phyloP scores from a whole-genome alignment of 345 rosid species.

The Gossypioides kirkii region DNA sequence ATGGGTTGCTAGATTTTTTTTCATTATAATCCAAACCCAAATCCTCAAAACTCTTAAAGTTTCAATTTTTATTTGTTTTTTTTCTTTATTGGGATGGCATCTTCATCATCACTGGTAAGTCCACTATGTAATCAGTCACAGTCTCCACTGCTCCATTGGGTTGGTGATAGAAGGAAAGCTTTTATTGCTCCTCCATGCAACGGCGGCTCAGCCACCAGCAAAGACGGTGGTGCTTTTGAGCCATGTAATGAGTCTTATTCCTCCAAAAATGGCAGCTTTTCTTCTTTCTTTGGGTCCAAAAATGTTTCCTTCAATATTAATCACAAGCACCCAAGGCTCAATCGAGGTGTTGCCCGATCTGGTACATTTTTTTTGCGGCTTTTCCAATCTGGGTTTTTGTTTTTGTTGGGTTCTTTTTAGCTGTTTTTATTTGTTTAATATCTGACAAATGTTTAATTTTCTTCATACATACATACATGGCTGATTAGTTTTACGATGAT shows the following conservation, averaged over 20 bases:
- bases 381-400: conserved; percentile 6
- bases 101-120: conserved; percentile 40
- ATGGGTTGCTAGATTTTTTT: conserved; percentile 26
- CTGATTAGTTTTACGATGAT: background rate
- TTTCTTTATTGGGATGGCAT: conserved; percentile 22
- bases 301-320: conserved; percentile 17
- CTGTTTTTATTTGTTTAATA: conserved; percentile 5
- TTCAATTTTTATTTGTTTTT: conserved; percentile 7
- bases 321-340: conserved; percentile 38
- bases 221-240: conserved; percentile 41
- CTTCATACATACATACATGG: background rate
- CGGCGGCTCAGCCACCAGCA: conserved; percentile 8
- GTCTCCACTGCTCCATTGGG: conserved; percentile 19
- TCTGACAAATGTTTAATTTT: background rate
- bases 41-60: background rate
- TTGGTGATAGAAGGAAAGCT: conserved; percentile 36
- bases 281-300: conserved; percentile 43
- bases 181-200: conserved; percentile 33
- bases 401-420: background rate
- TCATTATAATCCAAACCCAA: background rate
- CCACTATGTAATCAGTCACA: conserved; percentile 55
- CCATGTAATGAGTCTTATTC: conserved; percentile 53
- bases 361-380: conserved; percentile 26
- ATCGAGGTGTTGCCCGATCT: conserved; percentile 34
- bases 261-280: conserved; percentile 28